These are phyloP conservation scores for Microthlaspi erraticum DNA, from an alignment of 345 rosid genomes.

Conservation along the genomic window DNA sequence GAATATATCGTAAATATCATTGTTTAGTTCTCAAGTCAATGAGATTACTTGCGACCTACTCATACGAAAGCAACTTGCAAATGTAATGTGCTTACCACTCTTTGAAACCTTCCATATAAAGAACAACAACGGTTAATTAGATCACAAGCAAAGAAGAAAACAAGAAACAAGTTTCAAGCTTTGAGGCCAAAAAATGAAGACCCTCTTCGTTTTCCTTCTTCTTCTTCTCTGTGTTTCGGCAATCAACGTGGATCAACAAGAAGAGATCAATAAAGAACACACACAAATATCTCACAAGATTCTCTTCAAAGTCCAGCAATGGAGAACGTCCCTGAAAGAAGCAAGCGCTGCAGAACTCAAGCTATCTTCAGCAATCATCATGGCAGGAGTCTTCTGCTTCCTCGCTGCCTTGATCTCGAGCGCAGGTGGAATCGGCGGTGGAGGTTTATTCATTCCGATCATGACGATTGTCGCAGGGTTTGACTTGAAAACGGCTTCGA, in stretches of 20 bases:
- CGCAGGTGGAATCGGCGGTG: slow-evolving; percentile 95
- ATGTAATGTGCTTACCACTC: slow-evolving; percentile 43
- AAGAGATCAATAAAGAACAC: slow-evolving; percentile 27
- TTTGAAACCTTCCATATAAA: slow-evolving; percentile 41
- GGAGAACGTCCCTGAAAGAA: slow-evolving; percentile 45
- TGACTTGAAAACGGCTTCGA: slow-evolving; percentile 78
- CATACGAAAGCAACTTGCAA: slow-evolving; percentile 40
- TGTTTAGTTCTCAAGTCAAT: slow-evolving; percentile 38
- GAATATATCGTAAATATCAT: background rate
- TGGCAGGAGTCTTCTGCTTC: slow-evolving; percentile 69
- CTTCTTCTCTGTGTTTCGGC: slow-evolving; percentile 26
- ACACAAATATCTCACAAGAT: slow-evolving; percentile 17
- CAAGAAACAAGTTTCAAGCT: slow-evolving; percentile 15
- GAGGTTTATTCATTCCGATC: slow-evolving; percentile 83
- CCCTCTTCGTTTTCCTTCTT: slow-evolving; percentile 25
- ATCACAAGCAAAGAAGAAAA: slow-evolving; percentile 23
- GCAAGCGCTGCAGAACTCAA: slow-evolving; percentile 46
- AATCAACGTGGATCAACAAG: slow-evolving; percentile 29
- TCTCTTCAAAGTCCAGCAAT: slow-evolving; percentile 41
- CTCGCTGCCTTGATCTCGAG: slow-evolving; percentile 77
- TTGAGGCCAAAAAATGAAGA: slow-evolving; percentile 31
- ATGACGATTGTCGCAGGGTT: slow-evolving; percentile 68
- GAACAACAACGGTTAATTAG: slow-evolving; percentile 23
- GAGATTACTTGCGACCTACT: slow-evolving; percentile 40
- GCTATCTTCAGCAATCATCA: slow-evolving; percentile 46